Base-by-base conservation (phyloP, 768 basidiomycete genomes). In the Naganishia kalamii region DNA sequence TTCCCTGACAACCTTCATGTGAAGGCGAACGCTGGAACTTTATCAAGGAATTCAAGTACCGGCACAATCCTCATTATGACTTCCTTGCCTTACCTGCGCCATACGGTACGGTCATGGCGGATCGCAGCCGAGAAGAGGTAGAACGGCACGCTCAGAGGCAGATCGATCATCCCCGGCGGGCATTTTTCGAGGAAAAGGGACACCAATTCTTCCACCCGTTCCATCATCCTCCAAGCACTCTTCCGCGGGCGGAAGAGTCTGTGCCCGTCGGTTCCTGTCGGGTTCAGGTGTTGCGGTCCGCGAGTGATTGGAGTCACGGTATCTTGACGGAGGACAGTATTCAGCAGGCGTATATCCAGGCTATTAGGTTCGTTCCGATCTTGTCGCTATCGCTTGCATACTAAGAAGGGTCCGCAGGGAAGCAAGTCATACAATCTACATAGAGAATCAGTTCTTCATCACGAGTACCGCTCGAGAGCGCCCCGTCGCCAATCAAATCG, bases 231-330 rank as follows among this genome's bases (percentile, higher is more conserved):
- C 78, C 78, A 0, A 73, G 72, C 15, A 67, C 70, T 0, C 60
- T 66, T 1, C 71, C 76, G 5, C 63, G 76, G 27, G 77, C 78
- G 0, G 65, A 65, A 1, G 78, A 79, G 57, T 49, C 69, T 17
- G 72, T 77, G 3, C 76, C 75, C 4, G 47, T 67, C n/a, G 78
- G 76, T 3, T 82, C 81, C 8, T 87, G 87, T 72, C 81, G 81
- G 35, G 87, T 91, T 19, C 91, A 97, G 80, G 90, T 84, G 17
- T 83, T 90, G 46, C 84, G 94, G 61, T 90, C 88, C 67, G 88
- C 92, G 23, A 86, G 83, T 1, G 94, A 97, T 78, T 99, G 94
- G 94, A 89, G 87, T 71, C 90, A 92, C 71, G 94, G 93, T 2
- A 88, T 92, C 37, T 81, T 93, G 69, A 87, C 85, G 3, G 94